Evolutionary conservation across 768 basidiomycete genomes (phyloP).

Genomic region (Pilatotrama ljubarskyi): DNA sequence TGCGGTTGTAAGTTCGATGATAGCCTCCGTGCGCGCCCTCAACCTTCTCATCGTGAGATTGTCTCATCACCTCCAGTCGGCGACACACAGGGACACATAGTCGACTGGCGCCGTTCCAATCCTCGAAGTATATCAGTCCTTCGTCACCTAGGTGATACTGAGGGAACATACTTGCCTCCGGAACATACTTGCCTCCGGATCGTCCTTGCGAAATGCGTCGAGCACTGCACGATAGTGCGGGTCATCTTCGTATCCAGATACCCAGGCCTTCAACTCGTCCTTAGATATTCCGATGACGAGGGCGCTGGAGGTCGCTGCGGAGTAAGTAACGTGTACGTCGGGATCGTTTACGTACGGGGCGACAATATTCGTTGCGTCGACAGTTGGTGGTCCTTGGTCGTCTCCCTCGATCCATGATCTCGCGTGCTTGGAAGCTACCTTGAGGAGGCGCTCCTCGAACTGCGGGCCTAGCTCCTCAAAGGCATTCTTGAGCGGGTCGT

Average conservation of each 20-base stretch:
- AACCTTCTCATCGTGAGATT: neutral
- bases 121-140: slow-evolving; percentile 1
- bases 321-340: neutral
- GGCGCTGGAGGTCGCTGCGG: neutral
- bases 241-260: neutral
- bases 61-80: neutral
- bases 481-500: slow-evolving; percentile 30
- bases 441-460: slow-evolving; percentile 31
- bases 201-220: neutral
- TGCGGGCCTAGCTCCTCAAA: slow-evolving; percentile 27
- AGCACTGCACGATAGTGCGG: neutral
- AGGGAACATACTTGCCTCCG: neutral
- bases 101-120: slow-evolving; percentile 2
- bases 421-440: slow-evolving; percentile 17
- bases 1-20: neutral
- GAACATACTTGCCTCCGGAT: no score
- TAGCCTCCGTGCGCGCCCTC: slow-evolving; percentile 1
- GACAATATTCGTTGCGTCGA: neutral
- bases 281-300: neutral
- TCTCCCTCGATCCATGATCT: neutral
- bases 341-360: neutral
- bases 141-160: neutral
- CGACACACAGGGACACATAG: neutral
- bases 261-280: neutral
- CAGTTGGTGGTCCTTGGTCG: neutral